Percentiles rank a stretch among this genome's conserved stretches.
These are phyloP conservation scores for Leptosphaerulina australis DNA, from an alignment of 2,329 filamentous ascomycete species.

Conservation along the genomic window DNA sequence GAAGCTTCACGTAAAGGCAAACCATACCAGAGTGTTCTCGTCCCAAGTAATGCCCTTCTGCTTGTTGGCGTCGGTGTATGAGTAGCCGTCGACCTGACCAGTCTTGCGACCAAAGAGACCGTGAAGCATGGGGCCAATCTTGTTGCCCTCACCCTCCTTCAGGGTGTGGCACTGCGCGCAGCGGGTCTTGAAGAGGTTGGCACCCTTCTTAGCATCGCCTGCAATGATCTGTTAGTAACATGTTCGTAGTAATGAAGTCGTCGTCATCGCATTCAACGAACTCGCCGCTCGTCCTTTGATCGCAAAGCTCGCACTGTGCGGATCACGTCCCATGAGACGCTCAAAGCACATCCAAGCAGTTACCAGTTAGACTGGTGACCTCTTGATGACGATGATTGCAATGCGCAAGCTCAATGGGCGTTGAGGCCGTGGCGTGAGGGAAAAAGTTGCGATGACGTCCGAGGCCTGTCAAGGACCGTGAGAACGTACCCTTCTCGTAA, in stretches of 20 bases:
- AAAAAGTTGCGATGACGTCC: conserved; percentile 39
- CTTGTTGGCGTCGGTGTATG: conserved; percentile 99
- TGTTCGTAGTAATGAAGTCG: conserved; percentile 5
- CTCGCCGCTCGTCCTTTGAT: conserved; percentile 28
- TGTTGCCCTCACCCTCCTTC: conserved; percentile 89
- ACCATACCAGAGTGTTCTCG: conserved; percentile 82
- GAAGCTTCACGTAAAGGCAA: too few relatives aligned
- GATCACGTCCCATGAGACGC: conserved; percentile 21
- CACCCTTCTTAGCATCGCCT: conserved; percentile 97
- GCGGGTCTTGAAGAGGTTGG: conserved; percentile 98
- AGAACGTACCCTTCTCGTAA: conserved; percentile 49
- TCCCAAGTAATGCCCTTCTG: conserved; percentile 90
- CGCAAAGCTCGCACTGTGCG: conserved; percentile 34
- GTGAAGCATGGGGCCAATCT: conserved; percentile 96
- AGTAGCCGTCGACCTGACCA: conserved; percentile 87
- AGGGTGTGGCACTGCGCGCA: conserved; percentile 99
- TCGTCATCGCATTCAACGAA: conserved; percentile 15
- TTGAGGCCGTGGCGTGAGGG: conserved; percentile 24
- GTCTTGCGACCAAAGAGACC: conserved; percentile 97
- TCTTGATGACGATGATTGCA: conserved; percentile 7
- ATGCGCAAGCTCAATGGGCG: conserved; percentile 37
- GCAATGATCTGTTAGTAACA: conserved; percentile 34
- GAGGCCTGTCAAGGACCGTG: conserved; percentile 18
- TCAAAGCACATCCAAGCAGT: conserved; percentile 3
- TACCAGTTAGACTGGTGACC: conserved; percentile 8